Evolutionary conservation across 192 early-diverging fungal genomes (phyloP), one percentile per base, ranked within the genome.

Genomic region (Rhizophagus sp.): DNA sequence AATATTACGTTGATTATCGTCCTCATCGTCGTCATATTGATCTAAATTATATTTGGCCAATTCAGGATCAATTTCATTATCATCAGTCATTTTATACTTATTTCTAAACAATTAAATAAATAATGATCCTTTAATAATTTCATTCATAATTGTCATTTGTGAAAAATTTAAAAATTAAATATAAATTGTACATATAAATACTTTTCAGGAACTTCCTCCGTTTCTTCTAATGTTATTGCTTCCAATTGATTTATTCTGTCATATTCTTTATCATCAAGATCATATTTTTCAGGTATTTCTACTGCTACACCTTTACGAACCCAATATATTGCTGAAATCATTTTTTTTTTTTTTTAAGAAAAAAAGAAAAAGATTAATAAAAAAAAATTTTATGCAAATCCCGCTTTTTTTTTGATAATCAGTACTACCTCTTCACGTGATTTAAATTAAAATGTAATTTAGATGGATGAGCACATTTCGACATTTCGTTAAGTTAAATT

Each of bases 321-420:
- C 97, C 97, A 99, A 52, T 91, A 88, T 81, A 98, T 84, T 52
- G 97, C 90, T 12, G 96, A 96, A 80, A 99, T 97, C 96, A 97
- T 97, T 44, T 57, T 57, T 57, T 57, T 19, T 22, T 19, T 57
- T 57, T 22, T 57, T 4, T 17, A 1, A 47, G 12, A 12, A 47
- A 47, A 44, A 4, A 4, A 41, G 8, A 41, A 10, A 44, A 44
- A 44, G 9, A 10, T 10, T 10, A 44, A 44, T 44, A 44, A 44
- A 47, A 47, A n/a, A 47, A 39, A 30, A 30, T 30, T 30, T 39
- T 39, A 39, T 8, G 39, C 7, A 39, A 39, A 39, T 39, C 39
- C 7, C 39, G 39, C 39, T 47, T 47, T 47, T 47, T 47, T 47
- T 2, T 47, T 12, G 44, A 47, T 12, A 47, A 47, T 47, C 44